A percentile compares a stretch with the other conserved stretches of the same genome.
Conservation (phyloP, 208 protist species). For the Acanthamoeba healyi region DNA sequence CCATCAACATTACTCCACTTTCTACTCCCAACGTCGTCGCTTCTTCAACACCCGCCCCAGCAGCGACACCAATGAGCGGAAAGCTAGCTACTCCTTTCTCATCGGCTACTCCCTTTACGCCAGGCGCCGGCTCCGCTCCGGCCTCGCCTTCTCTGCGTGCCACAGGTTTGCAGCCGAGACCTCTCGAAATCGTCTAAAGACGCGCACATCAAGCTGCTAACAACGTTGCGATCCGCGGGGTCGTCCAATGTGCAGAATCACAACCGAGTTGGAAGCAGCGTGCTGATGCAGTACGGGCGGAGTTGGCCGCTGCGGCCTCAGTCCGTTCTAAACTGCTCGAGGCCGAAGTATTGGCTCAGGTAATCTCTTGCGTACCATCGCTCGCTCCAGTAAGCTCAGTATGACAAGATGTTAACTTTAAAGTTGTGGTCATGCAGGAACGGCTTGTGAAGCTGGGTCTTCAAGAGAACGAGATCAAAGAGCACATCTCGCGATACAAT, state of each 20-base stretch:
- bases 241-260: not conserved
- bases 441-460: not conserved
- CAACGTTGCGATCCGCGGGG: not conserved
- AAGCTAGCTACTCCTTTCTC: not conserved
- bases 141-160: not conserved
- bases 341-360: constrained; percentile 52
- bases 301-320: constrained; percentile 48
- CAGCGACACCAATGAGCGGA: not conserved
- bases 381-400: not conserved
- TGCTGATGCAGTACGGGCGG: constrained; percentile 28
- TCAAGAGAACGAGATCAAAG: constrained; percentile 73
- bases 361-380: not conserved
- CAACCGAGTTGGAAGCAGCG: constrained; percentile 69
- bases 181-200: too few species aligned
- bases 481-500: constrained; percentile 65
- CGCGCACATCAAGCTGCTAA: too few species aligned
- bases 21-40: constrained; percentile 21
- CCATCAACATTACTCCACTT: constrained; percentile 63
- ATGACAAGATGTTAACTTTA: not conserved
- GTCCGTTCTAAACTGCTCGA: constrained; percentile 65
- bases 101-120: not conserved
- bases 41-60: not conserved
- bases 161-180: not conserved
- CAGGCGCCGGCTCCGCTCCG: not conserved
- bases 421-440: not conserved